Evolutionary conservation across 31 red algal species (phyloP).

Genomic region (Bonnemaisonia californica): DNA sequence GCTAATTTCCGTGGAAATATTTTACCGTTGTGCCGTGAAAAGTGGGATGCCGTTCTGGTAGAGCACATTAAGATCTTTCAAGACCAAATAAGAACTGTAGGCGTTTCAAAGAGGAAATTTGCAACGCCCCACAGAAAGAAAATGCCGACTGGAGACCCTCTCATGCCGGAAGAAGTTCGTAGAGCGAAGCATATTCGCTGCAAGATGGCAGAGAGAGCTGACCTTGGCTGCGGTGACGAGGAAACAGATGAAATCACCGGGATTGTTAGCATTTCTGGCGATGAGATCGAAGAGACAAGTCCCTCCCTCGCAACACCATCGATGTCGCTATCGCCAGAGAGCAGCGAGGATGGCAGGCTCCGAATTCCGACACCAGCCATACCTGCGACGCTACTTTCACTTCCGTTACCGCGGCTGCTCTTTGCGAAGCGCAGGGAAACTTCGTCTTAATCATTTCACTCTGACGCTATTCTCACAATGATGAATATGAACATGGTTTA

Average conservation of each 20-base stretch:
- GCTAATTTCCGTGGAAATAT: too few species aligned
- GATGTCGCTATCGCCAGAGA: too few species aligned
- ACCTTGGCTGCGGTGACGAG: background rate
- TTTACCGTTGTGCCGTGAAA: too few species aligned
- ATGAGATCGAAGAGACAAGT: background rate
- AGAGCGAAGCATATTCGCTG: conserved; percentile 1
- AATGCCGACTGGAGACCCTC: background rate
- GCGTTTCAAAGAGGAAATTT: too few species aligned
- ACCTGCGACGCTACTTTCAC: background rate
- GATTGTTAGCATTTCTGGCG: background rate
- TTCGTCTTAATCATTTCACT: background rate
- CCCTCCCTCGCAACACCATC: too few species aligned
- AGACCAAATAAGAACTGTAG: too few species aligned
- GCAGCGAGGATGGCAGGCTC: too few species aligned
- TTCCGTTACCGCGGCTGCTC: background rate
- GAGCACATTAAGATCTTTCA: too few species aligned
- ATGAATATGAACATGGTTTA: conserved; percentile 10
- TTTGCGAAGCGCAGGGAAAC: background rate
- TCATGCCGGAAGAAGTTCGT: background rate
- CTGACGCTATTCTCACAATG: background rate
- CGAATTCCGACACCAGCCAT: background rate
- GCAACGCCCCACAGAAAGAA: too few species aligned
- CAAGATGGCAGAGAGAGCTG: background rate
- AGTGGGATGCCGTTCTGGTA: too few species aligned
- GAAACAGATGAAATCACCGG: conserved; percentile 3